Evolutionary conservation across 495 filamentous ascomycete species (phyloP), one percentile per base, ranked within the genome.

Genomic region (Neohortaea acidophila): DNA sequence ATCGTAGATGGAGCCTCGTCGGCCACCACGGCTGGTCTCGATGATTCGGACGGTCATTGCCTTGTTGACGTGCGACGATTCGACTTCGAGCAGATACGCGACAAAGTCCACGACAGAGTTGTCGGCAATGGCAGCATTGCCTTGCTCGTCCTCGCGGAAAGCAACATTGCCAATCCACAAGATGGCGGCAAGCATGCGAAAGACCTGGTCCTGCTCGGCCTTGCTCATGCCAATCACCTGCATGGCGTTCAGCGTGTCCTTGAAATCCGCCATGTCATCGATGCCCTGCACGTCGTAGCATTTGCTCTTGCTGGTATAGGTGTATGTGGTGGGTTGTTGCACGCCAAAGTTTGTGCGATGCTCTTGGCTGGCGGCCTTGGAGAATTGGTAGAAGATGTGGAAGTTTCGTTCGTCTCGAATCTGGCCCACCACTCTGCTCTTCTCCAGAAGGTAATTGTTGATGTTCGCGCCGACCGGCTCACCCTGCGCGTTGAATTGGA

Each of bases 351-450:
- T 77, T 43, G 85, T 74, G 51, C 85, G 67, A 57, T 94, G 91
- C 31, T 79, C 76, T 51, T 79, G 69, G 8, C 84, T 79, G 11
- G 89, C 91, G 0, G 80, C 85, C 57, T 99, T 99, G 15, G 91
- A 79, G 59, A 94, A 94, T 57, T 99, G 91, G 59, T 99, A 99
- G 58, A 99, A 96, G 50, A 99, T 96, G 59, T 99, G 91, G 62
- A 99, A 99, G 57, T 93, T 96, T 46, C 91, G 73, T 67, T 99
- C 91, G 46, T 96, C 87, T 40, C 59, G 68, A 47, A 94, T 96
- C 63, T 96, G 91, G 5, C 87, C 86, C 2, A 96, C 89, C 1
- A 99, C 91, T 61, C 91, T 68, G 15, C 81, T 76, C 66, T 96
- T 96, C 56, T 99, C 91, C 38, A 99, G 66, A 14, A 99, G 64